phyloP scores from a whole-genome alignment of 768 basidiomycete genomes.

The Kwoniella dendrophila region DNA sequence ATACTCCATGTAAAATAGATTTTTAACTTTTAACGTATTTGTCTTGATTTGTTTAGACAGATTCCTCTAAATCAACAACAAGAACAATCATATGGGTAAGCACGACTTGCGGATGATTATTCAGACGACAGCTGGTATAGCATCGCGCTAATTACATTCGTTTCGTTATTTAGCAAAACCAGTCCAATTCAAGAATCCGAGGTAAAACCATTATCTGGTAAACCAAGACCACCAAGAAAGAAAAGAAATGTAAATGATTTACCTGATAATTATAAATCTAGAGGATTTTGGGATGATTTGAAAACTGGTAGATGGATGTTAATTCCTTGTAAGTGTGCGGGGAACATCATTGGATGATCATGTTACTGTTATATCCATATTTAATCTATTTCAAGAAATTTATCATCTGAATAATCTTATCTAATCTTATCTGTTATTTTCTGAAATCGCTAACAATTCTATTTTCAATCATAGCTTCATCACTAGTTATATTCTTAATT shows the following conservation, averaged over 20 bases:
- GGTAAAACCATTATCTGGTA: conserved; percentile 28
- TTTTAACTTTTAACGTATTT: background rate
- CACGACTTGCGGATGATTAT: too few relatives aligned
- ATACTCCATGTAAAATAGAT: background rate
- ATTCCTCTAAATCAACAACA: conserved; percentile 38
- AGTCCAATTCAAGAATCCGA: conserved; percentile 19
- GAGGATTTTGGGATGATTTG: conserved; percentile 63
- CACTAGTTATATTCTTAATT: conserved; percentile 44
- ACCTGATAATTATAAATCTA: conserved; percentile 40
- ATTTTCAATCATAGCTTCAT: conserved; percentile 33
- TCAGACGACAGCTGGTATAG: background rate
- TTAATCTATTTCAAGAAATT: too few relatives aligned
- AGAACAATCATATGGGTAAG: conserved; percentile 17
- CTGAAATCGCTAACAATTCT: background rate
- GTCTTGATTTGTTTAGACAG: conserved; percentile 20
- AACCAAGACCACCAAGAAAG: conserved; percentile 15
- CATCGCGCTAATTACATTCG: background rate
- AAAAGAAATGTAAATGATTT: conserved; percentile 18
- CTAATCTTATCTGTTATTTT: background rate
- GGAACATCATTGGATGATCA: too few relatives aligned
- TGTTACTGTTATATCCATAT: too few relatives aligned
- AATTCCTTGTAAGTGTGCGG: conserved; percentile 69
- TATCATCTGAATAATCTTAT: background rate
- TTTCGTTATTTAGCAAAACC: background rate
- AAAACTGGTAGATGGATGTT: conserved; percentile 69